Base-by-base conservation (phyloP, 2,329 filamentous ascomycete genomes). In the Blastomyces gilchristii region DNA sequence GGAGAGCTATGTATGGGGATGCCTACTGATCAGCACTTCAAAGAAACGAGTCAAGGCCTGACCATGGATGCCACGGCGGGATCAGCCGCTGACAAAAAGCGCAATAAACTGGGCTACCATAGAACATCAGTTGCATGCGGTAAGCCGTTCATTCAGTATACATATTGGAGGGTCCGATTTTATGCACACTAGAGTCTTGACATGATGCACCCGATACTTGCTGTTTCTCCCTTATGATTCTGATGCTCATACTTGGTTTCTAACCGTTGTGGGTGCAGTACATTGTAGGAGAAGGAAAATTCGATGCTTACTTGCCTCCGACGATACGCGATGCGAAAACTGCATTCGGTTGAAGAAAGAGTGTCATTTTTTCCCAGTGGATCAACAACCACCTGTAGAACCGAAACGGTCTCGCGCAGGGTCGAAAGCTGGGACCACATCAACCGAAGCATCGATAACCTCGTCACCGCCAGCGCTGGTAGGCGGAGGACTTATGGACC, bases 91-190 rank as follows among this genome's bases (percentile, higher is more conserved):
- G 84, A 88, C 69, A 89, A 88, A 73, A 85, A 86, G 72, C 86
- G 92, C 72, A 97, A 96, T 76, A 97, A 96, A 77, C 82, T 97
- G 65, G 93, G 93, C 49, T 97, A 97, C 74, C 93, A 97, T 78
- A 86, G 93, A 71, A 96, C 91, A 45, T 95, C 92, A 54, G 90
- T 97, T 69, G 94, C 93, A 69, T 97, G 93, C 80, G 89, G 93
- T 97, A 83, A 85, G 92, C 86, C 63, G 52, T 65, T 62, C 56
- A 49, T 59, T 59, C 43, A 59, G 43, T 28, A 59, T 34, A 22
- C 49, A 54, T 45, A 59, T 60, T 58, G 34, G 34, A 22, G 9
- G 61, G 25, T 25, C 31, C 31, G 34, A 62, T 53, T 62, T 53
- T 22, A 28, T 58, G 63, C 28, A 43, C 68, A 53, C 62, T 52